These are phyloP conservation scores for Phyllosticta citrichinensis DNA, from an alignment of 2,329 filamentous ascomycete species.

Conservation along the genomic window DNA sequence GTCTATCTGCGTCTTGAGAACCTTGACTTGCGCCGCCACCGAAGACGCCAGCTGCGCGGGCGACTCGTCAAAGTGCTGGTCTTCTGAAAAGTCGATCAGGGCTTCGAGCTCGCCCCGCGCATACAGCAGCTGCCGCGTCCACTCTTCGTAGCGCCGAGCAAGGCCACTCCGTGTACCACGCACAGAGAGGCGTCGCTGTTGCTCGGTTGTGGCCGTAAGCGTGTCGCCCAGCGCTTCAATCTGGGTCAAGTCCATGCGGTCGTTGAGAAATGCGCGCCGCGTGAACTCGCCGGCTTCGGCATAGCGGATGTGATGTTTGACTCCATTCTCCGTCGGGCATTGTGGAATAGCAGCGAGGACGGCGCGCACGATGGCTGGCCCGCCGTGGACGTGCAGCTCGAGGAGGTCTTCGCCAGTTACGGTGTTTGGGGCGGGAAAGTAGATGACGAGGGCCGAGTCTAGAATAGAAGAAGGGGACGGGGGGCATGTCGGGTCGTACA, in stretches of 20 bases:
- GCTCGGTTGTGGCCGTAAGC: constrained; percentile 66
- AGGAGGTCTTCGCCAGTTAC: constrained; percentile 89
- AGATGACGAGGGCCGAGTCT: constrained; percentile 74
- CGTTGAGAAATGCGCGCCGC: constrained; percentile 78
- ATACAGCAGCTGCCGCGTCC: constrained; percentile 66
- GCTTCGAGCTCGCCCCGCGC: constrained; percentile 89
- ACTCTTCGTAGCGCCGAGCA: constrained; percentile 67
- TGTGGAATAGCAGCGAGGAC: constrained; percentile 67
- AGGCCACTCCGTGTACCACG: constrained; percentile 62
- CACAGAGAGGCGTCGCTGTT: constrained; percentile 80
- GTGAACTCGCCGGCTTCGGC: constrained; percentile 96
- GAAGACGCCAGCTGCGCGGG: constrained; percentile 60
- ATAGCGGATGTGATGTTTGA: constrained; percentile 53
- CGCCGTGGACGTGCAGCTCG: constrained; percentile 91
- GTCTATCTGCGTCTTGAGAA: constrained; percentile 53
- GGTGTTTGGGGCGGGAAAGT: constrained; percentile 70
- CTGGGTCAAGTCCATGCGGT: constrained; percentile 76
- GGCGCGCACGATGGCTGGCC: constrained; percentile 76
- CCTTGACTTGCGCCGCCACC: constrained; percentile 54
- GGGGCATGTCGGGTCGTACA: constrained; percentile 48
- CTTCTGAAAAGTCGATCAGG: constrained; percentile 92
- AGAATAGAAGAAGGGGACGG: constrained; percentile 41
- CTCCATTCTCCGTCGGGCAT: constrained; percentile 23
- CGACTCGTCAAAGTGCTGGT: constrained; percentile 92
- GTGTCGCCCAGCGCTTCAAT: constrained; percentile 56